These are phyloP conservation scores for Ceraceosorus guamensis DNA, from an alignment of 1,284 basidiomycete species.

Conservation along the genomic window DNA sequence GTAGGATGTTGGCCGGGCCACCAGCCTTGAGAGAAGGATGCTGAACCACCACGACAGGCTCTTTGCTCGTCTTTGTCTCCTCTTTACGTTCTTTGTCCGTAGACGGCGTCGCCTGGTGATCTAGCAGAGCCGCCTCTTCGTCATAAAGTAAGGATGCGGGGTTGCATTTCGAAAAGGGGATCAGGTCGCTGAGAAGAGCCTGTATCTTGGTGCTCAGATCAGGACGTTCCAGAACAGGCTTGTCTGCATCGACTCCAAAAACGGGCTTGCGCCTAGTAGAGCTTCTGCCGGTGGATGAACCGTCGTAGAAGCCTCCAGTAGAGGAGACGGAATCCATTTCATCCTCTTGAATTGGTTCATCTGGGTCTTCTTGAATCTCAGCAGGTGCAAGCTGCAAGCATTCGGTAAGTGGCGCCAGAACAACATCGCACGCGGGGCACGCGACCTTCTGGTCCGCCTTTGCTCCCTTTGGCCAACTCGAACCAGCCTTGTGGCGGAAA, in stretches of 20 bases:
- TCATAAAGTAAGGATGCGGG: slow-evolving; percentile 33
- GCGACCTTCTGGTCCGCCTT: slow-evolving; percentile 40
- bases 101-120: slow-evolving; percentile 24
- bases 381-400: slow-evolving; percentile 21
- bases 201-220: slow-evolving; percentile 42
- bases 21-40: slow-evolving; percentile 5
- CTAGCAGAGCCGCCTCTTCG: slow-evolving; percentile 30
- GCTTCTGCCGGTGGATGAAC: not conserved
- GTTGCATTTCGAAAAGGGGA: slow-evolving; percentile 44
- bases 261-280: slow-evolving; percentile 13
- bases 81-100: slow-evolving; percentile 16
- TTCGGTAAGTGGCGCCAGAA: slow-evolving; percentile 29
- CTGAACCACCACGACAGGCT: slow-evolving; percentile 25
- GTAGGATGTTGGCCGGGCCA: slow-evolving; percentile 16
- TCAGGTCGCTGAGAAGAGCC: slow-evolving; percentile 37
- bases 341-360: not conserved
- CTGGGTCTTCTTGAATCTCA: slow-evolving; percentile 16
- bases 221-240: slow-evolving; percentile 14
- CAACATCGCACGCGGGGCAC: slow-evolving; percentile 63
- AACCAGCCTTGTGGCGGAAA: slow-evolving; percentile 43
- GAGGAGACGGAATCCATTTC: slow-evolving; percentile 9
- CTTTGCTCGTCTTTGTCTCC: slow-evolving; percentile 5
- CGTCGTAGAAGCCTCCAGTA: too few relatives aligned
- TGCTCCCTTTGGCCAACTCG: slow-evolving; percentile 14
- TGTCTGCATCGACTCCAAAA: slow-evolving; percentile 6